Evolutionary conservation across 495 filamentous ascomycete species (phyloP).

Genomic region (Aspergillus baeticus): DNA sequence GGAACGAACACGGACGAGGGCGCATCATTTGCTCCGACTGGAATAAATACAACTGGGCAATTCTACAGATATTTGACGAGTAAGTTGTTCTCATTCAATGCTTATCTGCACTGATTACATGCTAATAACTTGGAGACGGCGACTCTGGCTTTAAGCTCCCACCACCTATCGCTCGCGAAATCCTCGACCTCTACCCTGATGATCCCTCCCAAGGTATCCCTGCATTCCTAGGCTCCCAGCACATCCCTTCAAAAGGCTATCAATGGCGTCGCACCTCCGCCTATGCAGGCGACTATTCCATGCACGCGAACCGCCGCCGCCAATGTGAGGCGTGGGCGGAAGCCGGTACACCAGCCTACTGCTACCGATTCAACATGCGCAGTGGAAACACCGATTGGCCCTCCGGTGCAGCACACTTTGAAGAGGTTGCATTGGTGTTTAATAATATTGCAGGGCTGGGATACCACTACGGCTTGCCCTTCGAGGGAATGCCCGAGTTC

Average conservation of each 20-base stretch:
- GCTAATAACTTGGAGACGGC: slow-evolving; percentile 16
- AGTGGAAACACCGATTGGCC: slow-evolving; percentile 33
- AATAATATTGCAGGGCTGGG: slow-evolving; percentile 53
- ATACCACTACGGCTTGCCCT: slow-evolving; percentile 49
- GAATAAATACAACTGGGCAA: slow-evolving; percentile 45
- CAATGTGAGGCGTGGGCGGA: slow-evolving; percentile 53
- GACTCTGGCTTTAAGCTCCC: slow-evolving; percentile 31
- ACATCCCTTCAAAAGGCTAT: slow-evolving; percentile 32
- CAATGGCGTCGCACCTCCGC: slow-evolving; percentile 54
- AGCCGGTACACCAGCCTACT: slow-evolving; percentile 49
- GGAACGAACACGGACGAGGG: slow-evolving; percentile 54
- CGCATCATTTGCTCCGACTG: slow-evolving; percentile 38
- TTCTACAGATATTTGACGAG: slow-evolving; percentile 44
- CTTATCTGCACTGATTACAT: background rate
- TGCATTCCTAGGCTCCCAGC: slow-evolving; percentile 39
- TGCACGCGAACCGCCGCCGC: slow-evolving; percentile 56
- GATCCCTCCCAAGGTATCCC: slow-evolving; percentile 48
- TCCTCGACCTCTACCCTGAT: slow-evolving; percentile 51
- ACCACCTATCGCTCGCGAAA: slow-evolving; percentile 32
- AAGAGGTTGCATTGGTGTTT: slow-evolving; percentile 61
- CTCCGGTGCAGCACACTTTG: slow-evolving; percentile 54
- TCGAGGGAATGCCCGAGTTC: slow-evolving; percentile 41
- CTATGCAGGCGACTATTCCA: slow-evolving; percentile 52
- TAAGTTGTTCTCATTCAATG: slow-evolving; percentile 12
- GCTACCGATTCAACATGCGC: slow-evolving; percentile 61